These are phyloP conservation scores for Flaveria floridana DNA, from an alignment of 140 eudicot genomes.

Conservation along the genomic window DNA sequence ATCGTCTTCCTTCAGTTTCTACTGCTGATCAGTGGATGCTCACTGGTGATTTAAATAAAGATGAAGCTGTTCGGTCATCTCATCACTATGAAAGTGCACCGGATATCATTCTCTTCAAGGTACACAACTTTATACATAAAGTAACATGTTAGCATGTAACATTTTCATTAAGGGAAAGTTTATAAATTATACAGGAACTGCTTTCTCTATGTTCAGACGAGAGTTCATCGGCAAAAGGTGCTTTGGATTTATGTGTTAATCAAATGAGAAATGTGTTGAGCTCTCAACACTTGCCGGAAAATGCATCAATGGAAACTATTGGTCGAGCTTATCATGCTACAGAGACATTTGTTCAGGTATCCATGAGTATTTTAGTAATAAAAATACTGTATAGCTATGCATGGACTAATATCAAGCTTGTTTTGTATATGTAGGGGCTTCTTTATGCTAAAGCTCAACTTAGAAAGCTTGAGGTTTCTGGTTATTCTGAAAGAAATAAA, in stretches of 20 bases:
- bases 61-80: slow-evolving; percentile 83
- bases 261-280: slow-evolving; percentile 83
- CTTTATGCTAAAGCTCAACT: slow-evolving; percentile 77
- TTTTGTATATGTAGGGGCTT: slow-evolving; percentile 52
- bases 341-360: slow-evolving; percentile 94
- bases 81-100: slow-evolving; percentile 99
- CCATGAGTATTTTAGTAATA: not conserved
- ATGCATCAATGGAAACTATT: slow-evolving; percentile 87
- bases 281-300: slow-evolving; percentile 76
- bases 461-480: slow-evolving; percentile 64
- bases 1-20: slow-evolving; percentile 76
- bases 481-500: slow-evolving; percentile 64
- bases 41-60: slow-evolving; percentile 80
- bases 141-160: not conserved
- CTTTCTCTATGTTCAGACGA: slow-evolving; percentile 91
- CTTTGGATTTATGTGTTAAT: slow-evolving; percentile 76
- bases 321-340: slow-evolving; percentile 99
- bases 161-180: slow-evolving; percentile 7
- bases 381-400: not conserved
- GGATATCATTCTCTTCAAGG: slow-evolving; percentile 93
- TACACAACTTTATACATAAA: slow-evolving; percentile 27
- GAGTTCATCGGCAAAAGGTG: slow-evolving; percentile 81
- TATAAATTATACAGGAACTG: slow-evolving; percentile 56
- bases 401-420: slow-evolving; percentile 24
- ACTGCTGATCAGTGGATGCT: slow-evolving; percentile 96